These are phyloP conservation scores for Articulospora tetracladia DNA, from an alignment of 495 filamentous ascomycete species.

Conservation along the genomic window DNA sequence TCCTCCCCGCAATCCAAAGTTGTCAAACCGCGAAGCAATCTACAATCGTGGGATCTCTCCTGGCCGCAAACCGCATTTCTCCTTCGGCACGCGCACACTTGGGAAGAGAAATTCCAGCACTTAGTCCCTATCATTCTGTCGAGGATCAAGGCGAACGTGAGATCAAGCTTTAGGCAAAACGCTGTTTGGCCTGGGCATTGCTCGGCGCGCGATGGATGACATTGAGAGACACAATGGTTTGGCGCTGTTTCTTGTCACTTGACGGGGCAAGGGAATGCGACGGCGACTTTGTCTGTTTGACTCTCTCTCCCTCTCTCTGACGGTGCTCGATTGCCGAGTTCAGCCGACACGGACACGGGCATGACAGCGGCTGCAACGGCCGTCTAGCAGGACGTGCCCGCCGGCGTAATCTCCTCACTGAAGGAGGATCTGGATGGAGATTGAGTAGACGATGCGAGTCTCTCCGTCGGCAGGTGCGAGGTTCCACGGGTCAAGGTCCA, in stretches of 20 bases:
- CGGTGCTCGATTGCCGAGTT: background rate
- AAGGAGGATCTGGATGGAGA: background rate
- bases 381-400: no score
- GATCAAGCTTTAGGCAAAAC: background rate
- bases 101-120: background rate
- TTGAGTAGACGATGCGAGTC: no score
- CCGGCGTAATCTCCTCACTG: background rate
- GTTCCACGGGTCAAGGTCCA: no score
- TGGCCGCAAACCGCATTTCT: background rate
- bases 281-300: background rate
- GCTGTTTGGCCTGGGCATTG: background rate
- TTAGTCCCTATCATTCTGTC: background rate
- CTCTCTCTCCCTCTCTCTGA: background rate
- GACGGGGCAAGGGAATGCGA: background rate
- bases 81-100: background rate
- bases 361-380: no score
- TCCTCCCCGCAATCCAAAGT: no score
- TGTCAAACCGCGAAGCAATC: no score
- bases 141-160: background rate
- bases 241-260: background rate
- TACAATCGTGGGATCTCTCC: no score
- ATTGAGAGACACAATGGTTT: background rate
- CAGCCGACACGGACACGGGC: background rate
- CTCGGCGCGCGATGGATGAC: background rate
- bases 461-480: no score